Evolutionary conservation across 2,329 filamentous ascomycete species (phyloP).

Genomic region (Beauveria bassiana): DNA sequence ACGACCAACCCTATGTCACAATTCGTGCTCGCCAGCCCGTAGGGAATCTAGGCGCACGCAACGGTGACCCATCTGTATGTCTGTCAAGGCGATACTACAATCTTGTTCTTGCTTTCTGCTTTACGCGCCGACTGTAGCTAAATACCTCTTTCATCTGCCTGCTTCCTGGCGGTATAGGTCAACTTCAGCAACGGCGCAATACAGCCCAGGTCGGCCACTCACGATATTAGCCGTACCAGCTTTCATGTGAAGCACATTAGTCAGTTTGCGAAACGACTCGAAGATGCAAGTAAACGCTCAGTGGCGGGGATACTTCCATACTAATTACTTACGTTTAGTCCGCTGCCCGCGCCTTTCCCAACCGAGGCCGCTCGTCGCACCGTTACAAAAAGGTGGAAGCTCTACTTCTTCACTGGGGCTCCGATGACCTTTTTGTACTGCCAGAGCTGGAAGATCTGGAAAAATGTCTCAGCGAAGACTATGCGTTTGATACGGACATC

Average conservation of each 20-base stretch:
- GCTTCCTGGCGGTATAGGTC: neutral
- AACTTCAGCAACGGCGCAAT: neutral
- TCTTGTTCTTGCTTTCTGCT: neutral
- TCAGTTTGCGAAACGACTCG: constrained; percentile 45
- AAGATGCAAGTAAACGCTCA: constrained; percentile 37
- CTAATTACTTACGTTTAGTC: constrained; percentile 30
- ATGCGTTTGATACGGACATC: constrained; percentile 48
- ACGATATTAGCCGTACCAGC: constrained; percentile 50
- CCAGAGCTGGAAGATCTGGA: constrained; percentile 50
- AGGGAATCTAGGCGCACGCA: constrained; percentile 38
- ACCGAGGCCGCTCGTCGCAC: constrained; percentile 42
- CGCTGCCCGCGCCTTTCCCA: constrained; percentile 48
- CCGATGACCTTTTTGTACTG: constrained; percentile 50
- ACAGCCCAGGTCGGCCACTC: constrained; percentile 36
- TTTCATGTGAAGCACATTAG: constrained; percentile 51
- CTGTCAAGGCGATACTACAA: neutral
- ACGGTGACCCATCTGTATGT: constrained; percentile 43
- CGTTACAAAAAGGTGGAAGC: constrained; percentile 49
- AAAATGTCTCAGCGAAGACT: constrained; percentile 46
- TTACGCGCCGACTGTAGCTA: constrained; percentile 1
- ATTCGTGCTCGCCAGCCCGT: constrained; percentile 42
- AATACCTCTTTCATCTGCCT: constrained; percentile 5
- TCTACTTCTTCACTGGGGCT: constrained; percentile 49
- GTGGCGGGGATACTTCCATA: neutral
- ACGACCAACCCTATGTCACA: constrained; percentile 43